Evolutionary conservation across 2,329 filamentous ascomycete species (phyloP), one percentile per base, ranked within the genome.

Genomic region (Diaporthe sp.): DNA sequence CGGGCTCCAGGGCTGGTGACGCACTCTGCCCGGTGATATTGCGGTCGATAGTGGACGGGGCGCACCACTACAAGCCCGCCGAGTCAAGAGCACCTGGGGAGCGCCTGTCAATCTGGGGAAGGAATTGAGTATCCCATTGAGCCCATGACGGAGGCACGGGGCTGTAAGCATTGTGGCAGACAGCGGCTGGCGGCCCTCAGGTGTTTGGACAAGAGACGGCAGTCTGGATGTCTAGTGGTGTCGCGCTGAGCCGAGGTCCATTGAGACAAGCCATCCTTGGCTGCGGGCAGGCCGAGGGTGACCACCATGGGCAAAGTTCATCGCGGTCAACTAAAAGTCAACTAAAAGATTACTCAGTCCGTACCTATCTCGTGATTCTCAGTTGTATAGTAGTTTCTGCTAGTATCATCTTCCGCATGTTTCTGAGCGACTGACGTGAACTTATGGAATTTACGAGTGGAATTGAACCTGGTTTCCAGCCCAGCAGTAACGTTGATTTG

Each of bases 181-280:
- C 12, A 19, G 46, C 34, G 13, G 31, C 28, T 39, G 34, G 46
- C 49, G 65, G 7, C 46, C 17, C 34, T n/a, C 53, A 8, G 51
- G 10, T 31, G 19, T 25, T 7, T 25, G 28, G 55, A 51, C 19
- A n/a, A n/a, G 8, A 46, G 25, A n/a, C 31, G 37, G 28, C n/a
- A 7, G 34, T 22, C 31, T 4, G 4, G 28, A 4, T 25, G 22
- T 51, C 10, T 25, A 37, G 46, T 34, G 65, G 34, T 34, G 67
- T 37, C 46, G 19, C 13, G 65, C 28, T 53, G 72, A 75, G 67
- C 75, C 75, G 75, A 76, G 75, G 75, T 75, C 67, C 72, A 34
- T 25, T 44, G n/a, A 34, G 67, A 28, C 53, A 9, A 7, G 53
- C 25, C 65, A 68, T 68, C 46, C 46, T 68, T 39, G 65, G 62